Base-by-base conservation (phyloP, 805 yeast species). In the Candida sithepensis region DNA sequence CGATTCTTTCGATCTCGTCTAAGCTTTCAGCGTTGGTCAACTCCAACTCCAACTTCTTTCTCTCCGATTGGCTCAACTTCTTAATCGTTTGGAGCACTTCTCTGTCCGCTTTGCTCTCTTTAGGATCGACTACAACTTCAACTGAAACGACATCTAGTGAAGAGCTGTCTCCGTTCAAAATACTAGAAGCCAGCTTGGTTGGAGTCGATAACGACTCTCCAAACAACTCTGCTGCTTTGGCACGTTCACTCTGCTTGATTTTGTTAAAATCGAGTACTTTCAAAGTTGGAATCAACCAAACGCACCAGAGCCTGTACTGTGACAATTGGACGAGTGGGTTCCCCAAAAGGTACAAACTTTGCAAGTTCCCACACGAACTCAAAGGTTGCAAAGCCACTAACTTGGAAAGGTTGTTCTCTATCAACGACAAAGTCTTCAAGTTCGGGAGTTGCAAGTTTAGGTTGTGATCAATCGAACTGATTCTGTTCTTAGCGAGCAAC, bases 1-100 rank as follows among this genome's bases (percentile, higher is more conserved):
- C 95, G 21, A 90, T 77, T 43, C 79, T 68, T 48, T 83, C 86
- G 6, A 90, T 86, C 52, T 91, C 97, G 5, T 77, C 86, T 48
- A 91, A 61, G 44, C 82, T 80, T 3, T 81, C 74, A 1, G 97
- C 96, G 28, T 67, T 69, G 44, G 74, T 72, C 47, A 91, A 69
- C 52, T 79, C 75, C 38, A 70, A 60, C 51, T 82, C 72, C 42
- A 91, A 65, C 41, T 67, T 65, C 13, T 65, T 63, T 47, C 72
- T 75, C 34, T 84, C 89, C 32, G 75, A 79, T 0, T 71, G 76
- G 1, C 82, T 70, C 55, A 88, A 69, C 49, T 73, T 79, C 22
- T 66, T 60, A 16, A 73, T 70, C 2, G 45, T 24, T 45, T 20
- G 38, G 12, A 59, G 59, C 28, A 56, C 48, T 7, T 57, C 57